Evolutionary conservation across 176 grass and related monocot genomes (phyloP), one percentile per base, ranked within the genome.

Genomic region (Lolium multiflorum): DNA sequence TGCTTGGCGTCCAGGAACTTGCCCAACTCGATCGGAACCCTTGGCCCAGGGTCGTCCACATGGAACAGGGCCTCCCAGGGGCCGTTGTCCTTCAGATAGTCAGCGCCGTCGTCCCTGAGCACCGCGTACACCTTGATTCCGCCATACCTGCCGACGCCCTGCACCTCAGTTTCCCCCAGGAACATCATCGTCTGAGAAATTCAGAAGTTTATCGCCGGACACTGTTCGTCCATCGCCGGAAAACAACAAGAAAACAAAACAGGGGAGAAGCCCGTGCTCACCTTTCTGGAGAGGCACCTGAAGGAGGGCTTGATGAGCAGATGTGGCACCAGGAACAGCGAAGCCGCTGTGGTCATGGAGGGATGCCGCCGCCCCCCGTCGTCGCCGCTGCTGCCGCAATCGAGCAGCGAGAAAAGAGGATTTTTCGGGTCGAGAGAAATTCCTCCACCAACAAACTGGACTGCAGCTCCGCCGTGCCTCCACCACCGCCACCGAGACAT

Each of bases 121-220:
- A 99, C 92, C 1, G 97, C 97, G 58, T 91, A 85, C 66, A 96
- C 92, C 76, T 89, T 94, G 88, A 99, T 86, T 82, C 90, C 97
- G 13, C 87, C 97, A 88, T 92, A 61, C 64, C 87, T 91, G 16
- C 91, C 88, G 78, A 78, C 70, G 77, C 69, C 88, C 97, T 96
- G 90, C 71, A 78, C n/a, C n/a, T n/a, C 58, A 70, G 74, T 74
- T 47, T 35, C 22, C 3, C 10, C 20, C 66, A 76, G 0, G 56
- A 24, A 41, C 26, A 46, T 15, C 72, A 62, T 62, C 47, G 26
- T 51, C 65, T 41, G 50, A 44, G 11, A 48, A 58, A 48, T 47
- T 66, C 25, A 68, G 60, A 82, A 24, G 35, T 28, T 6, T 20
- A 12, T 44, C 43, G 5, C 0, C 17, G 6, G 43, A 14, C 18